Evolutionary conservation across 106 monocot genomes (phyloP), one percentile per base, ranked within the genome.

Genomic region (Platanthera guangdongensis): DNA sequence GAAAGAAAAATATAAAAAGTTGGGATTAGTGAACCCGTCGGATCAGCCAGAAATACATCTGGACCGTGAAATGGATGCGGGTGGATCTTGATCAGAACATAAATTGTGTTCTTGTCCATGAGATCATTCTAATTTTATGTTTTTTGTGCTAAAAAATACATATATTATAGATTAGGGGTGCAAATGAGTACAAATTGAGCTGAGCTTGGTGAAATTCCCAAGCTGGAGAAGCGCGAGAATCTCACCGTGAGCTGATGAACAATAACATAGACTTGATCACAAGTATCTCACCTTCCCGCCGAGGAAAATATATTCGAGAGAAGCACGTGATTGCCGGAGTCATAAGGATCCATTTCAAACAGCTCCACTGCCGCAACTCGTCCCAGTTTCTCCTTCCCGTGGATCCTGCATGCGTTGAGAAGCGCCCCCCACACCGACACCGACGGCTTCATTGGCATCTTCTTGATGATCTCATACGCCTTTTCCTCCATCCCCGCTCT

Each of bases 401-500:
- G 95, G 75, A 95, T 78, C 75, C 77, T 90, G 63, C 95, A 95
- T 53, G 90, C 87, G 51, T 87, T 88, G 71, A 95, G 90, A 32
- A 95, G 88, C 4, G 95, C 93, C 4, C 93, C 93, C 95, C 95
- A 95, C 7, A 95, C 90, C 0, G 93, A 88, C 47, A 90, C 74
- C 32, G 88, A 87, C 1, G 95, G 95, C 51, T 69, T 82, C 72
- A 95, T 80, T 0, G 92, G 87, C 93, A 95, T 95, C 28, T 68
- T 76, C 81, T 81, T 79, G 52, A 95, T 90, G n/a, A 95, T 50
- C 73, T 90, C 87, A 65, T 87, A 93, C 1, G 95, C 93, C 16
- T 65, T 74, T 39, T 95, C 95, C 51, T 75, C 90, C 90, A 78
- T 86, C 15, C 95, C 95, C 18, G 93, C 92, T 68, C 93, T 90